Conservation (phyloP, 2,329 filamentous ascomycete species). For the Claviceps spartinae region DNA sequence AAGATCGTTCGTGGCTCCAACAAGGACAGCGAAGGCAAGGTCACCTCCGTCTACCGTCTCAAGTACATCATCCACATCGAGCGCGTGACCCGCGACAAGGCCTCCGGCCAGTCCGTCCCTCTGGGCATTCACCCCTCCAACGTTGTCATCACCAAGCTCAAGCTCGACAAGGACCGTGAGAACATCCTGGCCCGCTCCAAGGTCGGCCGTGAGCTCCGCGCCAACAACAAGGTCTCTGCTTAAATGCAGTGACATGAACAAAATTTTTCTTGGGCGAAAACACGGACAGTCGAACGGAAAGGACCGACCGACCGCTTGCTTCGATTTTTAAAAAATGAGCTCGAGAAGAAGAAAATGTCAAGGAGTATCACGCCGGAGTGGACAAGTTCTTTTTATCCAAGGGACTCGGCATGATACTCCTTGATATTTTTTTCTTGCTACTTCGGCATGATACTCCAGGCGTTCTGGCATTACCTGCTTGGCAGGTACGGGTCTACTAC, state of each 20-base stretch:
- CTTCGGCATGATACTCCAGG: conserved; percentile 19
- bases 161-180: conserved; percentile 93
- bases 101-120: conserved; percentile 88
- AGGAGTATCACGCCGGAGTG: too few species aligned
- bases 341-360: too few species aligned
- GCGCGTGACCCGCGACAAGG: conserved; percentile 94
- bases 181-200: conserved; percentile 76
- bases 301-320: conserved; percentile 8
- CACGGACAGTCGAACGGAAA: not conserved
- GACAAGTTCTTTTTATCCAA: not conserved
- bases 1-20: conserved; percentile 80
- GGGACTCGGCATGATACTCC: conserved; percentile 17
- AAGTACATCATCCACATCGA: conserved; percentile 97
- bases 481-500: conserved; percentile 18
- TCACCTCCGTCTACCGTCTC: conserved; percentile 93
- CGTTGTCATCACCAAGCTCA: conserved; percentile 96
- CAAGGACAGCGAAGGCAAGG: conserved; percentile 98
- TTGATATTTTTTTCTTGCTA: not conserved
- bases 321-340: too few species aligned
- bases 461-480: conserved; percentile 16
- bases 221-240: conserved; percentile 55
- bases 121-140: conserved; percentile 93
- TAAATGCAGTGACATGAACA: conserved; percentile 18
- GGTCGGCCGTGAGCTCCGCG: conserved; percentile 60
- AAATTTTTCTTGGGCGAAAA: not conserved